These are phyloP conservation scores for Sungouiozyma intestinalis DNA, from an alignment of 805 yeast species.

Conservation along the genomic window DNA sequence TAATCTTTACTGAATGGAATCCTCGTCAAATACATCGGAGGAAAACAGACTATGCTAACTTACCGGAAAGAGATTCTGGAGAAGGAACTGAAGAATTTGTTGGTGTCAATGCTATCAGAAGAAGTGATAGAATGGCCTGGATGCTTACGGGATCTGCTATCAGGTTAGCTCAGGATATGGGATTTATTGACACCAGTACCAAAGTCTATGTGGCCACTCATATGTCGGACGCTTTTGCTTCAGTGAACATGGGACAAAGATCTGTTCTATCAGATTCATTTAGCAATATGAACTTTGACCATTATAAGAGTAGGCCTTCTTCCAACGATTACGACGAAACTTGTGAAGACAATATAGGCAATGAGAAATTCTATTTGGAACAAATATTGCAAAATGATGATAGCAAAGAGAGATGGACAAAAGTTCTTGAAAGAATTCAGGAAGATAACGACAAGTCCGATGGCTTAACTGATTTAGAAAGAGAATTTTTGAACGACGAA, in stretches of 20 bases:
- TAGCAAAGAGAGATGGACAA: constrained; percentile 18
- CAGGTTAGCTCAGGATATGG: constrained; percentile 78
- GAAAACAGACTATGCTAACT: constrained; percentile 74
- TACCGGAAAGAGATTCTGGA: constrained; percentile 14
- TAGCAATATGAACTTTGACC: constrained; percentile 45
- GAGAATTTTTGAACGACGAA: constrained; percentile 28
- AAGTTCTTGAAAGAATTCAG: constrained; percentile 10
- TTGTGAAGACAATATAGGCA: constrained; percentile 21
- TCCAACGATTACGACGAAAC: constrained; percentile 29
- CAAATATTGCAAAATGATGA: constrained; percentile 17
- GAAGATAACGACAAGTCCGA: constrained; percentile 4
- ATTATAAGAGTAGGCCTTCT: constrained; percentile 1
- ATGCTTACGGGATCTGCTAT: constrained; percentile 85
- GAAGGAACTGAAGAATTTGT: constrained; percentile 44
- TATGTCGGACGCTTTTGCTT: constrained; percentile 70
- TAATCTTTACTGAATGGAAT: constrained; percentile 89
- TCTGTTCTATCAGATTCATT: constrained; percentile 68
- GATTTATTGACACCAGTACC: constrained; percentile 62
- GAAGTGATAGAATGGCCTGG: constrained; percentile 89
- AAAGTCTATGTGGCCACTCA: constrained; percentile 76
- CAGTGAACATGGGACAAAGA: constrained; percentile 69
- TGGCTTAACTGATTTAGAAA: constrained; percentile 16
- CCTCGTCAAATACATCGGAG: constrained; percentile 89
- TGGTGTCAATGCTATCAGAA: constrained; percentile 74
- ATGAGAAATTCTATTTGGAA: constrained; percentile 27